Conservation (phyloP, 192 early-diverging fungal genomes). For the Entrophospora sp. region DNA sequence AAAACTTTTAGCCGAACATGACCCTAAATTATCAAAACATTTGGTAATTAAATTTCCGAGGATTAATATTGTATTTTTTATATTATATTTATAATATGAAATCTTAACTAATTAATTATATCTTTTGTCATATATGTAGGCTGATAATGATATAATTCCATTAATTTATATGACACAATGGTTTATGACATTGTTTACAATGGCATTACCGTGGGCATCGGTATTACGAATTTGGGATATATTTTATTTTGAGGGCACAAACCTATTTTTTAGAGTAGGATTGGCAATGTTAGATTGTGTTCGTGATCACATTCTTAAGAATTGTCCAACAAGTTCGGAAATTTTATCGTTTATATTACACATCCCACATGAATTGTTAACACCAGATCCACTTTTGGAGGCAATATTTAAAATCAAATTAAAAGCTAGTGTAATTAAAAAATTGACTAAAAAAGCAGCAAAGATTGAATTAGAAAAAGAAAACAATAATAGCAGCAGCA, state of each 20-base stretch:
- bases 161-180: constrained; percentile 91
- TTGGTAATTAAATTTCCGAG: too few relatives aligned
- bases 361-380: constrained; percentile 59
- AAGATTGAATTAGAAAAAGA: neutral
- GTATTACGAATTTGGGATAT: constrained; percentile 90
- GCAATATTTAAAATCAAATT: constrained; percentile 64
- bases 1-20: constrained; percentile 56
- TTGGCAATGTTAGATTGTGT: constrained; percentile 66
- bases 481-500: too few relatives aligned
- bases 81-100: neutral
- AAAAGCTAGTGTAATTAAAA: constrained; percentile 7
- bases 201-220: constrained; percentile 78
- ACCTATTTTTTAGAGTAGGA: constrained; percentile 75
- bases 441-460: neutral
- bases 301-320: constrained; percentile 52
- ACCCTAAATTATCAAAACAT: constrained; percentile 57
- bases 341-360: constrained; percentile 68
- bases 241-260: constrained; percentile 77
- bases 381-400: constrained; percentile 56
- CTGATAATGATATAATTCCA: constrained; percentile 64
- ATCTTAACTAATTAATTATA: too few relatives aligned
- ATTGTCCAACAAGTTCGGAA: constrained; percentile 71
- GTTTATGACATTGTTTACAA: constrained; percentile 89
- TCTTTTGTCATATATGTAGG: constrained; percentile 23
- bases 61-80: too few relatives aligned